Conservation (phyloP, 2,329 filamentous ascomycete genomes). For the Aspergillus sp. region DNA sequence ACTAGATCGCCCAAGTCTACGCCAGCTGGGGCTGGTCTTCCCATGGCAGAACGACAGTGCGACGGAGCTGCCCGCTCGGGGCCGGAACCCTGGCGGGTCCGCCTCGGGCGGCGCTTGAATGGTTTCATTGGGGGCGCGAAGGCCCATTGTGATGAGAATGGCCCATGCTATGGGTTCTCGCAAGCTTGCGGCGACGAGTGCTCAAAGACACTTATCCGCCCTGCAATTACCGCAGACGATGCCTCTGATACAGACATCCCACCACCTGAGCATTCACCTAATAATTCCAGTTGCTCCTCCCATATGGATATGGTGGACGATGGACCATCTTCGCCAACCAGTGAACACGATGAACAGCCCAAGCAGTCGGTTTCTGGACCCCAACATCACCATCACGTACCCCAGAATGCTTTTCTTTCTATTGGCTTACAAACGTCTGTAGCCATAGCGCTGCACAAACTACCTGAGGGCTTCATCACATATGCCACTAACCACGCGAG, state of each 20-base stretch:
- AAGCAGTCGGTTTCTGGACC: slow-evolving; percentile 10
- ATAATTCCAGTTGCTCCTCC: slow-evolving; percentile 16
- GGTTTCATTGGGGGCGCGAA: slow-evolving; percentile 52
- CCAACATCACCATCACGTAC: slow-evolving; percentile 90
- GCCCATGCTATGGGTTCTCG: slow-evolving; percentile 62
- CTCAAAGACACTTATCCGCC: slow-evolving; percentile 47
- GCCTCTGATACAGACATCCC: slow-evolving; percentile 11
- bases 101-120: slow-evolving; percentile 44
- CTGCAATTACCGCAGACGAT: slow-evolving; percentile 18
- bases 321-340: slow-evolving; percentile 1
- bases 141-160: slow-evolving; percentile 55
- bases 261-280: background rate
- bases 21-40: slow-evolving; percentile 17
- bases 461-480: slow-evolving; percentile 83
- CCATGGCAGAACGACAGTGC: slow-evolving; percentile 13
- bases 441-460: slow-evolving; percentile 93
- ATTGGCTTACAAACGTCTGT: slow-evolving; percentile 96
- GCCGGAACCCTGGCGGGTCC: slow-evolving; percentile 35
- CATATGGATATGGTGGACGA: slow-evolving; percentile 11
- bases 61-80: slow-evolving; percentile 18
- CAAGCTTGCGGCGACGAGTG: slow-evolving; percentile 63
- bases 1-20: slow-evolving; percentile 23
- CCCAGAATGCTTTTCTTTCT: slow-evolving; percentile 86
- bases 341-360: background rate
- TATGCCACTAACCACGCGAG: slow-evolving; percentile 98